phyloP scores from a whole-genome alignment of 2,329 filamentous ascomycete species.

The Sporothrix humicola region DNA sequence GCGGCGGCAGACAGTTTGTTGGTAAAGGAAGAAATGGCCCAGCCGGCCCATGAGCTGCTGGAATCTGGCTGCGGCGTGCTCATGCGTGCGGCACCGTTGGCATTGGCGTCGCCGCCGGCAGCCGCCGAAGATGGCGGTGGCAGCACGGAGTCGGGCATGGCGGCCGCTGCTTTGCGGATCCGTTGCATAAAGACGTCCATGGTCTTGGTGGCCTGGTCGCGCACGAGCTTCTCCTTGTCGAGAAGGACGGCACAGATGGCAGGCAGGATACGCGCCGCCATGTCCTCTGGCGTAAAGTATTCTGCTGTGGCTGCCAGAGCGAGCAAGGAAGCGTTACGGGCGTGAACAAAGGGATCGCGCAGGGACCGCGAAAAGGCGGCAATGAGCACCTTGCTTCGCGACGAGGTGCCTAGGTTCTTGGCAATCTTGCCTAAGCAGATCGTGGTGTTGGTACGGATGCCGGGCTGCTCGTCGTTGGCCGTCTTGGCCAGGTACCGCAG shows the following conservation, averaged over 20 bases:
- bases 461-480: slow-evolving; percentile 95
- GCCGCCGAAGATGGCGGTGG: slow-evolving; percentile 67
- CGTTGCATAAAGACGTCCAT: slow-evolving; percentile 84
- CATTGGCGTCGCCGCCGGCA: slow-evolving; percentile 39
- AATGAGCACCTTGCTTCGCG: slow-evolving; percentile 85
- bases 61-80: slow-evolving; percentile 71
- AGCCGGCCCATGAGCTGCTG: slow-evolving; percentile 79
- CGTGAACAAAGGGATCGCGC: slow-evolving; percentile 92
- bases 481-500: slow-evolving; percentile 91
- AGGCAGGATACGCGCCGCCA: slow-evolving; percentile 81
- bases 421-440: slow-evolving; percentile 97
- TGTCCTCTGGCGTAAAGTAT: slow-evolving; percentile 87
- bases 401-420: slow-evolving; percentile 78
- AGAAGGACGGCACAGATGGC: slow-evolving; percentile 82
- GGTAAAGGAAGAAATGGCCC: slow-evolving; percentile 98
- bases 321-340: slow-evolving; percentile 85
- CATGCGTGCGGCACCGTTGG: slow-evolving; percentile 70
- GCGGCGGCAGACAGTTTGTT: slow-evolving; percentile 86
- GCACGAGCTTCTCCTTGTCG: slow-evolving; percentile 93
- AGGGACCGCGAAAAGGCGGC: slow-evolving; percentile 90
- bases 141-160: slow-evolving; percentile 80
- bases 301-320: slow-evolving; percentile 85
- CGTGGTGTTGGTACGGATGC: slow-evolving; percentile 96
- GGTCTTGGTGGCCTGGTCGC: slow-evolving; percentile 89
- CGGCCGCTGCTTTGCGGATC: slow-evolving; percentile 76